phyloP scores from a whole-genome alignment of 495 filamentous ascomycete genomes.

The Pseudoneurospora amorphoporcata region DNA sequence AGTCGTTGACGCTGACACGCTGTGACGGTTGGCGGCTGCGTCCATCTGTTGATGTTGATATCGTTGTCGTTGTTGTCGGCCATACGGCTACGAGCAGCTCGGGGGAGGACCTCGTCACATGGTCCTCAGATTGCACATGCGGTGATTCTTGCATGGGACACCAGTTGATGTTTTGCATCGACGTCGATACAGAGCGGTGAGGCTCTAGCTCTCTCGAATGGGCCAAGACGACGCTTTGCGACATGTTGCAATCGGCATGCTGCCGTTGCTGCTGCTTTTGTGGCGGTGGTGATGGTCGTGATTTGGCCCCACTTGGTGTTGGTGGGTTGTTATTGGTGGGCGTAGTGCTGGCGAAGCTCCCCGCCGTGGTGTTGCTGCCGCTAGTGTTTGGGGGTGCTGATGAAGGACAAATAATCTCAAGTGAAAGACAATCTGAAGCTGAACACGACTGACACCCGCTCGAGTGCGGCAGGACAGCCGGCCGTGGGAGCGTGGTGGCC shows the following conservation, averaged over 20 bases:
- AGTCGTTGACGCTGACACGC: neutral
- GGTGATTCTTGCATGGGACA: neutral
- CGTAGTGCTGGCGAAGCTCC: neutral
- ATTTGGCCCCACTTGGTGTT: neutral
- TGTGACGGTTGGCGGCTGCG: neutral
- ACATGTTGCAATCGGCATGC: neutral
- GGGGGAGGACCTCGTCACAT: neutral
- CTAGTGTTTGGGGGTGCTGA: neutral
- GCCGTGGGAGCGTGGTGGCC: neutral
- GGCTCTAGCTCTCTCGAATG: neutral
- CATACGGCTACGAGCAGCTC: conserved; percentile 1
- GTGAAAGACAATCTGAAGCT: neutral
- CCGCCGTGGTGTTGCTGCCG: neutral
- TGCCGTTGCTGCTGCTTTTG: neutral
- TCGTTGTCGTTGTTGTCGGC: neutral
- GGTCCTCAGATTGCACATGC: neutral
- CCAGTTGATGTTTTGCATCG: conserved; percentile 1
- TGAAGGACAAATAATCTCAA: neutral
- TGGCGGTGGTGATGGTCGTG: neutral
- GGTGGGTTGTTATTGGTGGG: neutral
- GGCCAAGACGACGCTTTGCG: neutral
- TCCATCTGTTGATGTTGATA: neutral
- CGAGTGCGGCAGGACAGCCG: neutral
- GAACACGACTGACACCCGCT: neutral
- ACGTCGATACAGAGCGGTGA: neutral